Percentiles rank a stretch among this genome's conserved stretches.
Conservation (phyloP, 148 eudicot genomes). For the Rhododendron kiyosumense region DNA sequence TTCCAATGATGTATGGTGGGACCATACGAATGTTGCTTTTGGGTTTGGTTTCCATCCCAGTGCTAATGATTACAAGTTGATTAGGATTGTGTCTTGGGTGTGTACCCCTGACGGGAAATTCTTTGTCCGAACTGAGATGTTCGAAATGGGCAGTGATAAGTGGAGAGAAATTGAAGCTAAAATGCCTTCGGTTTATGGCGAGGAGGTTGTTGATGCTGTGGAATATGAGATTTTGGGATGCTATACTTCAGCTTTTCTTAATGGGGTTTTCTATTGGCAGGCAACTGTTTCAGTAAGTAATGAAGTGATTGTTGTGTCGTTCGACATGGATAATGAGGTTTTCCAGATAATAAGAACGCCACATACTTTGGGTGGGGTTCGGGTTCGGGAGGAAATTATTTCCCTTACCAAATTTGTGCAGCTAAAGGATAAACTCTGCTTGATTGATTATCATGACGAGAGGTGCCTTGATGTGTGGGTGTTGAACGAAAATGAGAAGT, state of each 20-base stretch:
- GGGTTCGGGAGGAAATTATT: no score
- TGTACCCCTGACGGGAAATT: no score
- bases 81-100: neutral
- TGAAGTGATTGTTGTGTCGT: neutral
- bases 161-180: neutral
- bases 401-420: no score
- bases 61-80: no score
- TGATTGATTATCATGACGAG: neutral
- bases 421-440: neutral
- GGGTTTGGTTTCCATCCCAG: no score
- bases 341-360: neutral
- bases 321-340: neutral
- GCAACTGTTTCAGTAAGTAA: no score
- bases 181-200: no score
- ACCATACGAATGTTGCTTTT: no score
- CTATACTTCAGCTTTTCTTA: no score
- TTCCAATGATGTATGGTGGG: no score
- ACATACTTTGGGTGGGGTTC: neutral
- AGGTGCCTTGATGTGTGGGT: neutral
- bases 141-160: neutral
- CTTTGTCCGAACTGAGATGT: neutral
- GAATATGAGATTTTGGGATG: neutral
- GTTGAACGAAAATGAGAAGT: neutral
- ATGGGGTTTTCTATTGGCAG: no score
- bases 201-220: neutral